A percentile compares a stretch with the other conserved stretches of the same genome.
These are phyloP conservation scores for Crucibulum laeve DNA, from an alignment of 768 basidiomycete species.

Conservation along the genomic window DNA sequence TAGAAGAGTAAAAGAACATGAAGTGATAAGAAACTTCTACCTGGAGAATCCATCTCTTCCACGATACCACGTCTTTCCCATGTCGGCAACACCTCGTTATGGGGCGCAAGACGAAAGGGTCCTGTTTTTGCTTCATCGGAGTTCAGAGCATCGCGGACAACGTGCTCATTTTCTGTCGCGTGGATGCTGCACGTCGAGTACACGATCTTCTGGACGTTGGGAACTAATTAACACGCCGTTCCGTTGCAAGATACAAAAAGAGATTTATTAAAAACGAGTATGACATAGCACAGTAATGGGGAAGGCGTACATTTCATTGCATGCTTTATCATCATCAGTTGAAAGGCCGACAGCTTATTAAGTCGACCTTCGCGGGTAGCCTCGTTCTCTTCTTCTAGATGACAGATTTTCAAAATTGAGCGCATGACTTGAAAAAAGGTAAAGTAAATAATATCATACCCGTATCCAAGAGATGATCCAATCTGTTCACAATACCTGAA, in stretches of 20 bases:
- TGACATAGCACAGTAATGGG: not conserved
- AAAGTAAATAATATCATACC: conserved; percentile 36
- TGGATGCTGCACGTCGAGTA: conserved; percentile 99
- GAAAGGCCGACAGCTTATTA: conserved; percentile 81
- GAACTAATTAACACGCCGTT: conserved; percentile 43
- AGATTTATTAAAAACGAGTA: not conserved
- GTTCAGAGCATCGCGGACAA: conserved; percentile 69
- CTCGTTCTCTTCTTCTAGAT: conserved; percentile 52
- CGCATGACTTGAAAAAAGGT: conserved; percentile 2
- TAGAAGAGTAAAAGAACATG: conserved; percentile 2
- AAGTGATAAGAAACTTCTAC: conserved; percentile 26
- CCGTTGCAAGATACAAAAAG: not conserved
- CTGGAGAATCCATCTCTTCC: conserved; percentile 55
- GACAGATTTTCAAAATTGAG: no score
- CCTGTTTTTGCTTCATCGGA: conserved; percentile 62
- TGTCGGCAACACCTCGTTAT: conserved; percentile 61
- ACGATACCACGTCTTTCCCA: conserved; percentile 81
- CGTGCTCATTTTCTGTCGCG: conserved; percentile 88
- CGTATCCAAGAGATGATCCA: conserved; percentile 77
- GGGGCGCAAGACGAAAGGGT: conserved; percentile 66
- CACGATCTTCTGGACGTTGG: conserved; percentile 73
- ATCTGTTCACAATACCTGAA: conserved; percentile 85
- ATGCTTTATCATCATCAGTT: conserved; percentile 86
- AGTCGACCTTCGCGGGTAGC: conserved; percentile 65
- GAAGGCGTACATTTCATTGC: conserved; percentile 85